phyloP scores from a whole-genome alignment of 805 yeast species.

The Pichia rugopelliculosa region DNA sequence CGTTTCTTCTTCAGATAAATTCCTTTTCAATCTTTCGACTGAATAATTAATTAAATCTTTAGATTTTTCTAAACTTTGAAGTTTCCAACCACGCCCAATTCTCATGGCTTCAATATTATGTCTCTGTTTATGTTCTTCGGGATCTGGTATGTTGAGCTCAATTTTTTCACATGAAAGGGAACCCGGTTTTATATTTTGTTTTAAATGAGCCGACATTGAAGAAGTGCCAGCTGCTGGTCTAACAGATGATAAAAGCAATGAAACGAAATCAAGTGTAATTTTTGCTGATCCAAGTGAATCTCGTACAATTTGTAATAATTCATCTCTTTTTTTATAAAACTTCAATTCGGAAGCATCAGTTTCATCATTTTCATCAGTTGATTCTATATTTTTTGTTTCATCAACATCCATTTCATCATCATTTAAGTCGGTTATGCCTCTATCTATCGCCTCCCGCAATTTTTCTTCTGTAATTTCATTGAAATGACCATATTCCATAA shows the following conservation, averaged over 20 bases:
- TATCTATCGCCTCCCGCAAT: conserved; percentile 38
- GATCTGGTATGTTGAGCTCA: conserved; percentile 17
- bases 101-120: conserved; percentile 17
- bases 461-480: conserved; percentile 49
- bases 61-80: conserved; percentile 56
- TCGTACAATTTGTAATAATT: conserved; percentile 45
- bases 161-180: conserved; percentile 52
- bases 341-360: conserved; percentile 25
- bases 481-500: conserved; percentile 34
- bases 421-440: not conserved
- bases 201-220: conserved; percentile 81
- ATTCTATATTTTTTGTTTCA: conserved; percentile 14
- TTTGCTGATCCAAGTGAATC: conserved; percentile 85
- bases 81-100: conserved; percentile 78
- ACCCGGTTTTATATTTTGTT: conserved; percentile 67
- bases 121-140: conserved; percentile 10
- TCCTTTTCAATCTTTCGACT: conserved; percentile 42
- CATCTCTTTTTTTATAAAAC: conserved; percentile 44
- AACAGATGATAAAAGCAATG: conserved; percentile 69
- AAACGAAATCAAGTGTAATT: conserved; percentile 77
- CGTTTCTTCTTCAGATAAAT: conserved; percentile 50
- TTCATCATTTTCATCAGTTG: conserved; percentile 13
- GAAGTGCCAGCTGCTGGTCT: conserved; percentile 82
- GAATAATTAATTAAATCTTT: conserved; percentile 44
- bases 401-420: conserved; percentile 11